Conservation (phyloP, 78 protist genomes). For the Creolimax fragrantissima region DNA sequence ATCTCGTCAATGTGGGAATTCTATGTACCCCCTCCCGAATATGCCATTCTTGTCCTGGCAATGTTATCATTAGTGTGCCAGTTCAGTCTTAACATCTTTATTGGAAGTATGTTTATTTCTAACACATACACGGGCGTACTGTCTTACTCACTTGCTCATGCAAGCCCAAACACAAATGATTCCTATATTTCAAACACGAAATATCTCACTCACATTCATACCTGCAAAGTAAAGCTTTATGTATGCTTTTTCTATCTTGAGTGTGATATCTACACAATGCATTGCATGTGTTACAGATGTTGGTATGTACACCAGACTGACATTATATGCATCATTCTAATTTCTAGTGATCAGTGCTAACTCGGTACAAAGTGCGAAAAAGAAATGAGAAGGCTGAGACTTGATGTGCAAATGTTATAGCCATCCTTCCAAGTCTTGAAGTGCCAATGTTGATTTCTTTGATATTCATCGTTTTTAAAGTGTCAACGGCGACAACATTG, state of each 20-base stretch:
- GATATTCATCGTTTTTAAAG: too few relatives aligned
- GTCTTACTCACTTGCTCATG: too few relatives aligned
- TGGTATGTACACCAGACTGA: not conserved
- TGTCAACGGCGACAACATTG: too few relatives aligned
- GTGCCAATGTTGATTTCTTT: too few relatives aligned
- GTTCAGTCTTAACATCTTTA: not conserved
- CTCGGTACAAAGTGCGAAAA: not conserved
- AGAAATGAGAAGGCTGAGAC: too few relatives aligned
- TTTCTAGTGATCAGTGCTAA: not conserved
- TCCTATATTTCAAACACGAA: too few relatives aligned
- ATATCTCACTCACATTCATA: too few relatives aligned
- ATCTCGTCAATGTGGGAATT: not conserved
- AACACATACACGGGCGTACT: too few relatives aligned
- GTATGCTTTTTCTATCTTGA: not conserved
- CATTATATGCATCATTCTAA: not conserved
- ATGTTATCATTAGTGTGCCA: not conserved
- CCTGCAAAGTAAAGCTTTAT: not conserved
- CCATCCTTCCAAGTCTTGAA: too few relatives aligned
- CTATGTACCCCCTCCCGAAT: not conserved
- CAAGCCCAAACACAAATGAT: too few relatives aligned
- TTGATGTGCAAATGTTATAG: too few relatives aligned
- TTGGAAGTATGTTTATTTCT: not conserved
- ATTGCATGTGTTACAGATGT: not conserved
- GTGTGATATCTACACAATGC: not conserved
- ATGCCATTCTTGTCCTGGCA: not conserved